Evolutionary conservation across 306 rosid genomes (phyloP), one percentile per base, ranked within the genome.

Genomic region (Prunus kanzakura): DNA sequence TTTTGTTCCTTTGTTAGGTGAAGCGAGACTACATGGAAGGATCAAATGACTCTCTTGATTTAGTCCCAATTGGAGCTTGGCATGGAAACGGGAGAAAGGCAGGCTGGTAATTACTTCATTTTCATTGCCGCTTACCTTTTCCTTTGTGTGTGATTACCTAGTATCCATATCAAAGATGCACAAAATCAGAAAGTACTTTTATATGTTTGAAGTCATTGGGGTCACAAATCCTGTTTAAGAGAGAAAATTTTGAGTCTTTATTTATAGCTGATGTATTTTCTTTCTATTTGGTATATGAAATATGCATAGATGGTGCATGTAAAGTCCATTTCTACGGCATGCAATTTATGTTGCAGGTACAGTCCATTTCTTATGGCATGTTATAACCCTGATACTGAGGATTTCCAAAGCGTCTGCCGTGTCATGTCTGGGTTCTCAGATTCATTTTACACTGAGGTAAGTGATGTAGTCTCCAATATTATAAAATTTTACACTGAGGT

Each of bases 341-440:
- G 61, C 2, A 46, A 43, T 65, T 69, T 47, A 51, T 82, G 63
- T 83, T 79, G 29, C 98, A 93, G 97, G 97, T 91, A 83, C 77
- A 93, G 97, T 80, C 98, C 98, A 67, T 93, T 93, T 90, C 96
- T 93, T 35, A 83, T 93, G 98, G 97, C 98, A 45, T 93, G 98
- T 80, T 91, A 83, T 76, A 83, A 88, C 78, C 93, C 96, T 55
- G 98, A 91, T 71, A 91, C 90, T 20, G 96, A 91, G 77, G 97
- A 93, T 78, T 91, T 88, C 75, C 96, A 93, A 86, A 93, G 98
- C 6, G 93, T 93, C 64, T 93, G 98, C 80, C 97, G 97, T 11
- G 98, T 93, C 81, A 93, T 91, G 96, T 93, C 98, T 22, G 98
- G 98, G 67, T 91, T 93, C 84, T 79, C 97, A 23, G 97, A 93